These are phyloP conservation scores for Collybia nuda DNA, from an alignment of 768 basidiomycete species.

Conservation along the genomic window DNA sequence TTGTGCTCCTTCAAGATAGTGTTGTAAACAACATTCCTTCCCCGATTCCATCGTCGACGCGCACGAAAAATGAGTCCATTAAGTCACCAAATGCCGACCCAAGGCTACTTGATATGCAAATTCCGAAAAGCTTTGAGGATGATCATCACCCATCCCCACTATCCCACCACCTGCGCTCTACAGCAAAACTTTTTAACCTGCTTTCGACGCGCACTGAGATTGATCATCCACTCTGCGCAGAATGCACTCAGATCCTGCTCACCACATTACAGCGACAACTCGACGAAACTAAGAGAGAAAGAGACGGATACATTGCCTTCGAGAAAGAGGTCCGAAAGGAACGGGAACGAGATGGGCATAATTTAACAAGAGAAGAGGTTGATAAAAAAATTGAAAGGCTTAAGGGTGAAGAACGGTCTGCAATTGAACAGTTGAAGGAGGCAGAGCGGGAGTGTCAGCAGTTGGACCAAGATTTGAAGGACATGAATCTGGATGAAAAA, in stretches of 20 bases:
- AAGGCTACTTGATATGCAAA: constrained; percentile 25
- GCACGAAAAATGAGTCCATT: constrained; percentile 42
- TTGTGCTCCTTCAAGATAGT: constrained; percentile 88
- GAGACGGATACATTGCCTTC: constrained; percentile 92
- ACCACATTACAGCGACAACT: constrained; percentile 74
- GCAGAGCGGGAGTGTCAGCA: constrained; percentile 78
- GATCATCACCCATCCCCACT: constrained; percentile 69
- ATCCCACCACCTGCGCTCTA: constrained; percentile 76
- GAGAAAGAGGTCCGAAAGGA: constrained; percentile 86
- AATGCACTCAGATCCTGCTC: constrained; percentile 86
- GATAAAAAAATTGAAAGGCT: constrained; percentile 73
- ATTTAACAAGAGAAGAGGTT: constrained; percentile 60
- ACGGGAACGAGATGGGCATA: constrained; percentile 68
- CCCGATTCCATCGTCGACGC: constrained; percentile 38
- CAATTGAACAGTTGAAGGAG: constrained; percentile 70
- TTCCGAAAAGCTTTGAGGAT: constrained; percentile 39
- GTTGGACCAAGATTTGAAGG: constrained; percentile 69
- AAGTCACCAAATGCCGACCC: constrained; percentile 30
- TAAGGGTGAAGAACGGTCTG: constrained; percentile 64
- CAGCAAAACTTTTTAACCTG: constrained; percentile 71
- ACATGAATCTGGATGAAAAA: constrained; percentile 76
- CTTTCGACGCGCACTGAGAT: constrained; percentile 77
- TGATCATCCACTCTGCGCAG: constrained; percentile 93
- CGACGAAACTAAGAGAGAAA: constrained; percentile 88
- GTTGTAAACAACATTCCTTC: constrained; percentile 70